phyloP scores from a whole-genome alignment of 2,329 filamentous ascomycete species.

The Cladosporium sp. region DNA sequence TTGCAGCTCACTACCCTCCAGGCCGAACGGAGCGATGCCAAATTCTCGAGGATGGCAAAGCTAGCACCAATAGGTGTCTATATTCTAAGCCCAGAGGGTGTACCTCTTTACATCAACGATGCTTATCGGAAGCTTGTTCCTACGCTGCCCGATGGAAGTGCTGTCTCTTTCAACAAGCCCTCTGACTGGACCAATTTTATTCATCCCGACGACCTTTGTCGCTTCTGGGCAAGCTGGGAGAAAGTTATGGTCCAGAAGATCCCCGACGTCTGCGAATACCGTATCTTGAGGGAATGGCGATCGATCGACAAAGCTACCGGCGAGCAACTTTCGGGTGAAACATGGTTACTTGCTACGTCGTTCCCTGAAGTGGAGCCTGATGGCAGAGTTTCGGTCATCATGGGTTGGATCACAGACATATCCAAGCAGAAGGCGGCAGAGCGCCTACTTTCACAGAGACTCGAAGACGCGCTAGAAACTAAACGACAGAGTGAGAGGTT shows the following conservation, averaged over 20 bases:
- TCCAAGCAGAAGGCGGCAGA: slow-evolving; percentile 35
- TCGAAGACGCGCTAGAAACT: slow-evolving; percentile 24
- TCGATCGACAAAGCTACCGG: slow-evolving; percentile 20
- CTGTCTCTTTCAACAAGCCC: slow-evolving; percentile 26
- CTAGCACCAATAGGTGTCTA: slow-evolving; percentile 42
- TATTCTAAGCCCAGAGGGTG: slow-evolving; percentile 34
- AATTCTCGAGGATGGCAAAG: slow-evolving; percentile 43
- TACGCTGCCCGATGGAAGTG: slow-evolving; percentile 12
- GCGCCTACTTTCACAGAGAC: slow-evolving; percentile 36
- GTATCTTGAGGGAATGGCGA: slow-evolving; percentile 22
- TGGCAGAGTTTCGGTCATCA: slow-evolving; percentile 24
- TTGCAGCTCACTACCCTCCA: slow-evolving; percentile 31
- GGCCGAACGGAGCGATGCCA: slow-evolving; percentile 33
- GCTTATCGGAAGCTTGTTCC: slow-evolving; percentile 5
- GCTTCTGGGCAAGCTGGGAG: slow-evolving; percentile 8
- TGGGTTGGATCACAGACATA: slow-evolving; percentile 32
- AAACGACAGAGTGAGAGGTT: slow-evolving; percentile 35
- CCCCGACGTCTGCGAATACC: slow-evolving; percentile 22
- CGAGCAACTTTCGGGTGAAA: slow-evolving; percentile 10
- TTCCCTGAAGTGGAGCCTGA: slow-evolving; percentile 33
- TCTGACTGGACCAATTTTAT: slow-evolving; percentile 17
- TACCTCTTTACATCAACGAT: slow-evolving; percentile 35
- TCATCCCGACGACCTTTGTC: slow-evolving; percentile 15
- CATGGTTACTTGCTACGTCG: slow-evolving; percentile 24
- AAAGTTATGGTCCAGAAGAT: slow-evolving; percentile 18